These are phyloP conservation scores for Teratosphaeria pseudoeucalypti DNA, from an alignment of 2,329 filamentous ascomycete species.

Conservation along the genomic window DNA sequence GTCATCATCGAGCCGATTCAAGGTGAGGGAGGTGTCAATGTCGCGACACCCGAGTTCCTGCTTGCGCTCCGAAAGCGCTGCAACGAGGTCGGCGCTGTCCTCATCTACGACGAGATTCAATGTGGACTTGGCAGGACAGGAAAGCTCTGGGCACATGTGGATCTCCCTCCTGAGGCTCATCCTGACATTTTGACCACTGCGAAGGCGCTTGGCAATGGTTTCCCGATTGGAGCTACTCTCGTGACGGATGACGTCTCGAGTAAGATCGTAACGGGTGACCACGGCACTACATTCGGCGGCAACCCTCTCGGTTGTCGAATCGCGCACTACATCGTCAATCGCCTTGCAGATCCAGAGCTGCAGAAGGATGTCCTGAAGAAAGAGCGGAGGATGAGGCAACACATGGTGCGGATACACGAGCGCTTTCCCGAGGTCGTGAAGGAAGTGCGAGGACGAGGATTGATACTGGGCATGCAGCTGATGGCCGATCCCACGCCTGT, in stretches of 20 bases:
- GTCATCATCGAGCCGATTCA: conserved; percentile 97
- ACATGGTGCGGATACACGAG: conserved; percentile 47
- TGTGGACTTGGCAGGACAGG: conserved; percentile 85
- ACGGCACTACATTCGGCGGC: conserved; percentile 89
- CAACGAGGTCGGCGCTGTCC: conserved; percentile 73
- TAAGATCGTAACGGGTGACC: conserved; percentile 65
- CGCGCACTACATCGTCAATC: conserved; percentile 73
- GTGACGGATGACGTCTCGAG: conserved; percentile 57
- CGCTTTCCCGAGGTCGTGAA: conserved; percentile 61
- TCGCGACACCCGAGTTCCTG: conserved; percentile 74
- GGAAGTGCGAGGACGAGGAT: conserved; percentile 70
- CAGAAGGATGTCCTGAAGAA: conserved; percentile 62
- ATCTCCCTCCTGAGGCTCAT: conserved; percentile 67
- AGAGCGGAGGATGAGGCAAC: conserved; percentile 47
- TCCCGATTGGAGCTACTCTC: conserved; percentile 81
- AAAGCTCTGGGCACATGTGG: conserved; percentile 72
- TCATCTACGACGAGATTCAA: conserved; percentile 96
- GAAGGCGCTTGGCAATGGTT: conserved; percentile 92
- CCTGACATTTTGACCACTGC: conserved; percentile 90
- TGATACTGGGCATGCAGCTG: conserved; percentile 82
- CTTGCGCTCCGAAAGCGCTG: conserved; percentile 73
- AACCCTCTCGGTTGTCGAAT: conserved; percentile 79
- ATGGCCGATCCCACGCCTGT: conserved; percentile 61
- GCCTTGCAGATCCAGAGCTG: conserved; percentile 61
- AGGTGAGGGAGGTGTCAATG: conserved; percentile 86